A percentile compares a stretch with the other conserved stretches of the same genome.
Evolutionary conservation across 371 early-diverging fungal species (phyloP).

Genomic region (Entomophthora muscae): DNA sequence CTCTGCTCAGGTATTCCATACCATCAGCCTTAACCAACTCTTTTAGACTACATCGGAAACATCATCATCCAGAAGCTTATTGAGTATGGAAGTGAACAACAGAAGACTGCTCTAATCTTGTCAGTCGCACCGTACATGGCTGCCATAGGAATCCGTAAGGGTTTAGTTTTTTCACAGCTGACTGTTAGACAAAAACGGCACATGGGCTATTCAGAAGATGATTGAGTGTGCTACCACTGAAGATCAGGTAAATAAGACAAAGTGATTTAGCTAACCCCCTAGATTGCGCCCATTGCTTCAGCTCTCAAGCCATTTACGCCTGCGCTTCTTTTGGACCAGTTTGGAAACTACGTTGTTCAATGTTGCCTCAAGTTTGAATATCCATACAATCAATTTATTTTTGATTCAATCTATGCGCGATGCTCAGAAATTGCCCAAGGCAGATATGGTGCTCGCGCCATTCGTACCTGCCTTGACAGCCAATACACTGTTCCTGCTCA

Average conservation of each 20-base stretch:
- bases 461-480: conserved; percentile 84
- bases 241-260: conserved; percentile 4
- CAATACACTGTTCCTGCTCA: conserved; percentile 62
- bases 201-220: conserved; percentile 95
- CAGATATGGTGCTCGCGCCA: conserved; percentile 92
- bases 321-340: conserved; percentile 80
- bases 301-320: conserved; percentile 64
- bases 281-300: conserved; percentile 48
- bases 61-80: conserved; percentile 83
- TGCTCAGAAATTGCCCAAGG: conserved; percentile 84
- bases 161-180: not conserved
- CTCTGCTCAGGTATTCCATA: conserved; percentile 8
- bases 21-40: conserved; percentile 15
- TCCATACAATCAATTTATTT: conserved; percentile 73
- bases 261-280: conserved; percentile 20
- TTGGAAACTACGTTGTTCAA: conserved; percentile 96
- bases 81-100: conserved; percentile 52
- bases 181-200: conserved; percentile 60
- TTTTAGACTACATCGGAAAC: conserved; percentile 89
- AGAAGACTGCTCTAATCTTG: conserved; percentile 41
- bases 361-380: conserved; percentile 75
- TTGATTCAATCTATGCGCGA: conserved; percentile 75
- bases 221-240: conserved; percentile 68
- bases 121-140: conserved; percentile 69
- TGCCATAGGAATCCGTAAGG: conserved; percentile 68